Base-by-base conservation (phyloP, 2,329 filamentous ascomycete genomes). In the Pseudogymnoascus sp. region DNA sequence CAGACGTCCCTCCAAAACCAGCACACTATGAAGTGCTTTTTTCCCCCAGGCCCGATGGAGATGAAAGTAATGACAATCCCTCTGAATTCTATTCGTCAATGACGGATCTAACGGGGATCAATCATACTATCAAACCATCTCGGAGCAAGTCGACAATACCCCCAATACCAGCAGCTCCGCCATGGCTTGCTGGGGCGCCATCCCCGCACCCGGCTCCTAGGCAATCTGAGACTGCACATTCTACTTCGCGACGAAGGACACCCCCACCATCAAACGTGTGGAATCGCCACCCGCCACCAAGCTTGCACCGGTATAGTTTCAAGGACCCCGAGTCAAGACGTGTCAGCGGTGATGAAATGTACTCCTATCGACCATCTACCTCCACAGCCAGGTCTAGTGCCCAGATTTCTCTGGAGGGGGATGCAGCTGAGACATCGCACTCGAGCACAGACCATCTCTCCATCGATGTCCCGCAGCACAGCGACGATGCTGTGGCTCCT, bases 401-500 rank as follows among this genome's bases (percentile, higher is more conserved):
- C 9, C 68, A 70, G 19, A 68, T 71, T 9, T 71, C 71, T 2
- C 8, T 61, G 3, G 63, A 63, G 4, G 62, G 62, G 33, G 63
- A 64, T 28, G 41, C 45, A 11, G 59, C 45, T 39, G 30, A 60
- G 30, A 62, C 30, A n/a, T 36, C 36, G 30, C 22, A 36, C 22
- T 22, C 60, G 7, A 49, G 58, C 60, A 64, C 42, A 16, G 59
- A 39, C 64, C 58, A 60, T 60, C 41, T 39, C 62, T 28, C 19
- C 14, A 25, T 42, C 52, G 28, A 61, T 61, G 30, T 11, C 6
- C 59, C 63, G 2, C 60, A 64, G 28, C 66, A 66, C 2, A 67
- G 68, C 52, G 68, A 71, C 60, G 75, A 81, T 60, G 73, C 76
- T 65, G 73, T 78, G 39, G 77, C 78, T 12, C 74, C 76, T 5